These are phyloP conservation scores for Penicillium expansum DNA, from an alignment of 2,329 filamentous ascomycete species.

Conservation along the genomic window DNA sequence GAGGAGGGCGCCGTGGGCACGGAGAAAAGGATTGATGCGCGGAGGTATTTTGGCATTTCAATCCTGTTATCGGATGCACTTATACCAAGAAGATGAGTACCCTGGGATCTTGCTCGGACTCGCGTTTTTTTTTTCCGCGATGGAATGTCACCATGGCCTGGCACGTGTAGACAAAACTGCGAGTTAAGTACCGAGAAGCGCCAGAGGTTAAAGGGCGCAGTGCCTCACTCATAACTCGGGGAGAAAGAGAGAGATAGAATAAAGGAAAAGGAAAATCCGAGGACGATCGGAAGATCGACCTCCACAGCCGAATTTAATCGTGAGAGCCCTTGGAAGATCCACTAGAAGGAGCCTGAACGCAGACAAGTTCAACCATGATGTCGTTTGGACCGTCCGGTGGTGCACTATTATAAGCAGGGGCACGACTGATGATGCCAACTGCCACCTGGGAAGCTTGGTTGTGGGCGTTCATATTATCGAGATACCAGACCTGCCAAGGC, in stretches of 20 bases:
- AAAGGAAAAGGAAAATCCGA: not conserved
- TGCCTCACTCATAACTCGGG: not conserved
- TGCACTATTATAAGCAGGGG: constrained; percentile 28
- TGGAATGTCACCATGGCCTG: not conserved
- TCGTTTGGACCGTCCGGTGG: constrained; percentile 29
- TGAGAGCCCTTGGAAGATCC: constrained; percentile 20
- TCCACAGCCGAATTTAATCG: constrained; percentile 5
- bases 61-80: not conserved
- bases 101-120: not conserved
- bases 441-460: constrained; percentile 38
- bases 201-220: too few relatives aligned
- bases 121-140: not conserved
- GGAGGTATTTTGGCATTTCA: not conserved
- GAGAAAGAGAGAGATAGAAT: not conserved
- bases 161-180: not conserved
- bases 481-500: constrained; percentile 40
- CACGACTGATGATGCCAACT: constrained; percentile 38
- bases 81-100: not conserved
- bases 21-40: too few relatives aligned
- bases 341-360: constrained; percentile 35
- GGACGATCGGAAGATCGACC: constrained; percentile 5
- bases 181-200: not conserved
- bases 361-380: constrained; percentile 38
- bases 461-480: constrained; percentile 32
- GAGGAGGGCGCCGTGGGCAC: not conserved